Evolutionary conservation across 495 filamentous ascomycete species (phyloP).

Genomic region (Neurospora sp.): DNA sequence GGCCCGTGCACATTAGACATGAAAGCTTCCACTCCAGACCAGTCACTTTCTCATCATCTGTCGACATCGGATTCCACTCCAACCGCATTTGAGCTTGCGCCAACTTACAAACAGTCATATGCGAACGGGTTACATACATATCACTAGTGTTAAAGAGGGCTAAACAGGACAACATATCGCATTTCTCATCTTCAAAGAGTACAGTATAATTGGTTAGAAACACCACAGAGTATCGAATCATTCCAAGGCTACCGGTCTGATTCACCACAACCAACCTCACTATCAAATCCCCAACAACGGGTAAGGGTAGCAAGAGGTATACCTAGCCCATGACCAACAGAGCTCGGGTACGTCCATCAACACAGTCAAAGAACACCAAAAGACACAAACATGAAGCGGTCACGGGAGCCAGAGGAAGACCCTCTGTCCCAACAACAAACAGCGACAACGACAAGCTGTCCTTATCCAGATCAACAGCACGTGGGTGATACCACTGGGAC

Average conservation of each 20-base stretch:
- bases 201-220: neutral
- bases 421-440: constrained; percentile 5
- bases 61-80: neutral
- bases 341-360: neutral
- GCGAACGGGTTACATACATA: neutral
- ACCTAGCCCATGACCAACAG: neutral
- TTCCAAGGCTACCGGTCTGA: neutral
- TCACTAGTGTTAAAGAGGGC: neutral
- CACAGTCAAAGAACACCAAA: neutral
- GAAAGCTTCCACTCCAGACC: neutral
- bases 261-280: neutral
- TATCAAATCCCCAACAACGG: neutral
- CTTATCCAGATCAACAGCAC: neutral
- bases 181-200: neutral
- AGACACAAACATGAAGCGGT: constrained; percentile 36
- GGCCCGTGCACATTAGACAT: neutral
- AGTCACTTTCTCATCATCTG: neutral
- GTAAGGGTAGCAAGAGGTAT: neutral
- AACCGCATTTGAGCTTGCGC: neutral
- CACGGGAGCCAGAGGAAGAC: constrained; percentile 40
- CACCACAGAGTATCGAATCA: neutral
- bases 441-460: neutral
- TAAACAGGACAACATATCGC: neutral
- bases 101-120: neutral
- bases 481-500: neutral